A percentile compares a stretch with the other conserved stretches of the same genome.
phyloP scores from a whole-genome alignment of 2,329 filamentous ascomycete genomes.

The Escovopsis sp. region DNA sequence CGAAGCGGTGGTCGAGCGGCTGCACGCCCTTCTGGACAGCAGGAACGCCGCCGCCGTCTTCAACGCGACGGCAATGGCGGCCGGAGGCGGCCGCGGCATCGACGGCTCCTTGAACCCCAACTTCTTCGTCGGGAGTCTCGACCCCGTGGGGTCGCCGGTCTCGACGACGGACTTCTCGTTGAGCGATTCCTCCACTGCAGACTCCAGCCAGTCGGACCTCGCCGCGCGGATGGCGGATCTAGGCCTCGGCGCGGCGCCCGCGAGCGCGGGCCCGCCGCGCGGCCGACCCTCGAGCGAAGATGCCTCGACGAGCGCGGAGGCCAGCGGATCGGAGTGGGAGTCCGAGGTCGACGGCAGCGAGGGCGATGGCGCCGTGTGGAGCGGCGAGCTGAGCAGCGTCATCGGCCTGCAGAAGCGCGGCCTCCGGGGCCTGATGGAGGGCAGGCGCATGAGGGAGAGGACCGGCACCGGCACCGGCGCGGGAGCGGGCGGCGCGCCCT shows the following conservation, averaged over 20 bases:
- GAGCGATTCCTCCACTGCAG: constrained; percentile 15
- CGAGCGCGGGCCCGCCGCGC: constrained; percentile 15
- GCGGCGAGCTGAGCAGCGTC: constrained; percentile 68
- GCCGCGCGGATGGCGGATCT: constrained; percentile 24
- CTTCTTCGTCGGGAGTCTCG: constrained; percentile 39
- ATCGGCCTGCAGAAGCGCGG: constrained; percentile 93
- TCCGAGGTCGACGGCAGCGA: constrained; percentile 37
- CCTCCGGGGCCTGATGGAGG: constrained; percentile 86
- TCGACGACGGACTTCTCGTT: constrained; percentile 21
- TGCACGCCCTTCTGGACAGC: constrained; percentile 80
- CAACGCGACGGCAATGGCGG: constrained; percentile 96
- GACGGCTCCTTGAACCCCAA: constrained; percentile 51
- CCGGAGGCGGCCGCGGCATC: constrained; percentile 77
- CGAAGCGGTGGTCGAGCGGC: constrained; percentile 80
- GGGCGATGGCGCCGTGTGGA: constrained; percentile 49
- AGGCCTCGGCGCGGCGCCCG: constrained; percentile 29
- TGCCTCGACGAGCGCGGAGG: constrained; percentile 33
- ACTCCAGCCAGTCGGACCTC: constrained; percentile 17
- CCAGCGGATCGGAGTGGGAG: constrained; percentile 41
- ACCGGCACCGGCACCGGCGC: constrained; percentile 28
- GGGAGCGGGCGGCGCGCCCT: constrained; percentile 9
- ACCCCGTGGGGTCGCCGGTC: constrained; percentile 23
- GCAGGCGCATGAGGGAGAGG: constrained; percentile 67
- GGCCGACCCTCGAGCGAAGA: constrained; percentile 33
- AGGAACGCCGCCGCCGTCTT: constrained; percentile 94